Evolutionary conservation across 2,329 filamentous ascomycete genomes (phyloP).

Genomic region (Monilinia fructicola): DNA sequence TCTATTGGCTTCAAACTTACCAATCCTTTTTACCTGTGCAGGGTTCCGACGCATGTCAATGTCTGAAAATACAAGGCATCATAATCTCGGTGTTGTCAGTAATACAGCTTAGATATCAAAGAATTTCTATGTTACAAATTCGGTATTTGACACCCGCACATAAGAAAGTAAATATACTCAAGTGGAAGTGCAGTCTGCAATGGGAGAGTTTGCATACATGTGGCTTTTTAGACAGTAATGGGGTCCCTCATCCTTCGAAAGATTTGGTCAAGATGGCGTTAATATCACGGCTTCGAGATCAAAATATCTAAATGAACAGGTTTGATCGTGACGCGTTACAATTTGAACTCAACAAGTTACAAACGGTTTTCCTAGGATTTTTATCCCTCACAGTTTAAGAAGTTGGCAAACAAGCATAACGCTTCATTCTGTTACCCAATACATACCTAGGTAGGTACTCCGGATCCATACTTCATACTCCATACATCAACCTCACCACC

Average conservation of each 20-base stretch:
- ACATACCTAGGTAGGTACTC: no score
- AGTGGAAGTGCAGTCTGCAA: not conserved
- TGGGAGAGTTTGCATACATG: not conserved
- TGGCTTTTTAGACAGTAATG: not conserved
- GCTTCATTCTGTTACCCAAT: no score
- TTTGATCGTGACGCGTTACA: no score
- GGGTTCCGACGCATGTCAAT: not conserved
- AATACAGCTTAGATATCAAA: not conserved
- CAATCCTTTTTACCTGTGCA: not conserved
- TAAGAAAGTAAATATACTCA: not conserved
- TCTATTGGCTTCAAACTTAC: not conserved
- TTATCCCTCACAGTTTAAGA: not conserved
- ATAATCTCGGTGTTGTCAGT: not conserved
- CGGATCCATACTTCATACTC: no score
- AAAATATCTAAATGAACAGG: no score
- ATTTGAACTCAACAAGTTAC: no score
- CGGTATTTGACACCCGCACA: not conserved
- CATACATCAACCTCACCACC: no score
- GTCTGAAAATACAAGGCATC: not conserved
- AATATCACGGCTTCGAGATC: no score
- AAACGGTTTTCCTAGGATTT: no score
- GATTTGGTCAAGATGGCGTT: not conserved
- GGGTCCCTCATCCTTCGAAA: not conserved
- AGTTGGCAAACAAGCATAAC: constrained; percentile 1
- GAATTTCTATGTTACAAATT: not conserved